These are phyloP conservation scores for Jimgerdemannia lactiflua DNA, from an alignment of 192 early-diverging fungal genomes.

Conservation along the genomic window DNA sequence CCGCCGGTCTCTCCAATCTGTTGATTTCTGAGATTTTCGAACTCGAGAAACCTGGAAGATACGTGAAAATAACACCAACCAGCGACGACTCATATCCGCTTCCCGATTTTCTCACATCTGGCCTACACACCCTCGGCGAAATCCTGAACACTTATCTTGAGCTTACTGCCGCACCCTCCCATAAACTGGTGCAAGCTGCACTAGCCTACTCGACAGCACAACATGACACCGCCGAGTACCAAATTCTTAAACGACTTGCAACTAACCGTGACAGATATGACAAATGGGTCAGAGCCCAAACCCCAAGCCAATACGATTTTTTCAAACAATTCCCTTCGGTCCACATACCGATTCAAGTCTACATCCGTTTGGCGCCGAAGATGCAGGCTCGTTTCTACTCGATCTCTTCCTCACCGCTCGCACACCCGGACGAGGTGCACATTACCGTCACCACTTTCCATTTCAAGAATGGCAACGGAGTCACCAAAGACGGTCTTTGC, in stretches of 20 bases:
- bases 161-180: conserved; percentile 36
- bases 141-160: conserved; percentile 44
- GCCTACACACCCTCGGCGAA: conserved; percentile 38
- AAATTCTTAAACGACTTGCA: conserved; percentile 18
- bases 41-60: too few relatives aligned
- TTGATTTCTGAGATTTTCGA: conserved; percentile 49
- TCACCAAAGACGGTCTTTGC: conserved; percentile 24
- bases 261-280: too few relatives aligned
- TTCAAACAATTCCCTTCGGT: conserved; percentile 34
- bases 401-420: conserved; percentile 66
- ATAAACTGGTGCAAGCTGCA: conserved; percentile 28
- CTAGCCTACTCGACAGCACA: conserved; percentile 29
- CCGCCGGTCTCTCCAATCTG: conserved; percentile 31
- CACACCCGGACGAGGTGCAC: conserved; percentile 14
- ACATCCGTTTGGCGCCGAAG: conserved; percentile 25
- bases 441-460: conserved; percentile 26
- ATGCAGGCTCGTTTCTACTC: conserved; percentile 89
- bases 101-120: background rate
- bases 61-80: too few relatives aligned
- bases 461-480: conserved; percentile 13
- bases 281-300: too few relatives aligned
- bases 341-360: too few relatives aligned
- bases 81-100: too few relatives aligned
- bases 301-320: conserved; percentile 44
- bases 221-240: conserved; percentile 26